These are phyloP conservation scores for Puccinia triticina DNA, from an alignment of 1,284 basidiomycete genomes.

Conservation along the genomic window DNA sequence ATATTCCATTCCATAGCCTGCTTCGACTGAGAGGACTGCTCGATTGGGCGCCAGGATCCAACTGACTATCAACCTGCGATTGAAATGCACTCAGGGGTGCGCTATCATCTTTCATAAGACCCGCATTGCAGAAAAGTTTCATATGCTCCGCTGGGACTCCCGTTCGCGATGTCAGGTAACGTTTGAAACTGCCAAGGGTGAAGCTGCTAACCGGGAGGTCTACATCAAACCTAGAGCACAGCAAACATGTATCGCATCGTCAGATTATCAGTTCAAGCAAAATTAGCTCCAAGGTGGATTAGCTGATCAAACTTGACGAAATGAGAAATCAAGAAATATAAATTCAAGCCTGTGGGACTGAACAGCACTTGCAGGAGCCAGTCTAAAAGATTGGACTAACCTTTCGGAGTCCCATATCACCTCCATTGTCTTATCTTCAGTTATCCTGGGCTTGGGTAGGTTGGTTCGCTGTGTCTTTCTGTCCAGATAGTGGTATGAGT, in stretches of 20 bases:
- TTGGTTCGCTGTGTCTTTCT: not conserved
- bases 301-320: not conserved
- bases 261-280: not conserved
- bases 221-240: constrained; percentile 27
- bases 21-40: constrained; percentile 13
- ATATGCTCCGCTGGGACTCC: constrained; percentile 33
- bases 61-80: constrained; percentile 4
- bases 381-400: constrained; percentile 4
- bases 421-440: not conserved
- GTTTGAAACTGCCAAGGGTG: constrained; percentile 37
- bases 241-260: not conserved
- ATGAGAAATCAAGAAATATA: not conserved
- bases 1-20: constrained; percentile 41
- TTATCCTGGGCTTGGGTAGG: not conserved
- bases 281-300: not conserved
- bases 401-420: constrained; percentile 36
- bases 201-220: constrained; percentile 36
- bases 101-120: constrained; percentile 42
- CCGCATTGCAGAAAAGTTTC: constrained; percentile 46
- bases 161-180: constrained; percentile 32
- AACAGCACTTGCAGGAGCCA: not conserved
- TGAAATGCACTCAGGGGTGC: constrained; percentile 34
- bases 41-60: not conserved
- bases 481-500: not conserved
- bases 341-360: not conserved